Evolutionary conservation across 768 basidiomycete genomes (phyloP).

Genomic region (Hebeloma cylindrosporum): DNA sequence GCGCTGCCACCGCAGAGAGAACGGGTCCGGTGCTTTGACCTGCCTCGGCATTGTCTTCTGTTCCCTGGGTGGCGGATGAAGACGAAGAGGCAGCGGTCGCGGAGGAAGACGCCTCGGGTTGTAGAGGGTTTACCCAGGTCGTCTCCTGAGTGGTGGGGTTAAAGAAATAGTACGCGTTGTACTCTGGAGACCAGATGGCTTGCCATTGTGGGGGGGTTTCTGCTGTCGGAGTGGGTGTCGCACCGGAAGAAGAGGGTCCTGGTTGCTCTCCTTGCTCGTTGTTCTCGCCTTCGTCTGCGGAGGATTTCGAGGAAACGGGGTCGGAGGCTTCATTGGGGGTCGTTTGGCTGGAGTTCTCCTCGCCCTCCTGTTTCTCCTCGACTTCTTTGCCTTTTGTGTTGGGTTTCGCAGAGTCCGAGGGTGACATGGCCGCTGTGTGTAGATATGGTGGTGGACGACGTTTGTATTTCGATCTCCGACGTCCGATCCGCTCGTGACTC

Average conservation of each 20-base stretch:
- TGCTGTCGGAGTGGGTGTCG: not conserved
- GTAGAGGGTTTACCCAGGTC: conserved; percentile 81
- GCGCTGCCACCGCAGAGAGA: conserved; percentile 30
- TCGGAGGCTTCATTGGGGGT: not conserved
- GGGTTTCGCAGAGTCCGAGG: too few species aligned
- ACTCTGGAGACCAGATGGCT: conserved; percentile 74
- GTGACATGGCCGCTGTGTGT: not conserved
- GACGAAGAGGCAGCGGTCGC: conserved; percentile 25
- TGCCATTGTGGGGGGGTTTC: conserved; percentile 56
- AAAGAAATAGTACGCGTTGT: conserved; percentile 85
- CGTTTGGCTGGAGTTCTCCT: too few species aligned
- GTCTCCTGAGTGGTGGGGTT: conserved; percentile 75
- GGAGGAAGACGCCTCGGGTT: conserved; percentile 29
- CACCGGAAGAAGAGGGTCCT: not conserved
- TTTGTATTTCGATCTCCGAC: too few species aligned
- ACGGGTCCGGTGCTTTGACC: conserved; percentile 1
- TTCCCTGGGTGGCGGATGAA: conserved; percentile 9
- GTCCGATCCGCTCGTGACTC: too few species aligned
- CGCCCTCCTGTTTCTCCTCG: not conserved
- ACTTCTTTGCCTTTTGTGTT: too few species aligned
- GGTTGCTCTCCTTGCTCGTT: too few species aligned
- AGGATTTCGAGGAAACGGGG: not conserved
- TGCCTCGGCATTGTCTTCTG: conserved; percentile 15
- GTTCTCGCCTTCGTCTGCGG: too few species aligned
- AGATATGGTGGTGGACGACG: too few species aligned